A percentile compares a stretch with the other conserved stretches of the same genome.
Conservation (phyloP, 768 basidiomycete genomes). For the Cyclocybe aegerita region DNA sequence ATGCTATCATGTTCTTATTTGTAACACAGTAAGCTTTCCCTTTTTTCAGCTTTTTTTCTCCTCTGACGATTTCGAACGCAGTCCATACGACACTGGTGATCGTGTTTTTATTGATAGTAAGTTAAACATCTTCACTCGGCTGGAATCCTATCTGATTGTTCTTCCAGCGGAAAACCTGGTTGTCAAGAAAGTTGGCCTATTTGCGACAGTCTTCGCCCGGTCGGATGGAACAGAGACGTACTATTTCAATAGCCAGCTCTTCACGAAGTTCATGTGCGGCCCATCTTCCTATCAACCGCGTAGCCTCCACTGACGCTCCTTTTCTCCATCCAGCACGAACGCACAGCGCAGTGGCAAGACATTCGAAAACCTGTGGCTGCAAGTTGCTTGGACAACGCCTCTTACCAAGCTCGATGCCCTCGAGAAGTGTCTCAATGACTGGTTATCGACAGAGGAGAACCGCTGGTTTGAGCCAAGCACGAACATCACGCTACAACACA, state of each 20-base stretch:
- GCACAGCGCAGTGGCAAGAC: slow-evolving; percentile 78
- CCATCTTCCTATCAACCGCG: not conserved
- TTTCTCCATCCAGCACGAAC: slow-evolving; percentile 48
- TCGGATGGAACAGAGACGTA: slow-evolving; percentile 77
- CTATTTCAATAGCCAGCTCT: slow-evolving; percentile 79
- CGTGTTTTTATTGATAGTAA: slow-evolving; percentile 71
- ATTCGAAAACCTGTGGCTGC: slow-evolving; percentile 64
- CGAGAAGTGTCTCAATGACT: slow-evolving; percentile 65
- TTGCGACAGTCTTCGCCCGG: slow-evolving; percentile 76
- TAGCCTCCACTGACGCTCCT: slow-evolving; percentile 2
- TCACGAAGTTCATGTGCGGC: slow-evolving; percentile 70
- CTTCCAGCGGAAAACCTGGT: slow-evolving; percentile 60
- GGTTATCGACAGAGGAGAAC: slow-evolving; percentile 79
- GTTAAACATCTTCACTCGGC: slow-evolving; percentile 9
- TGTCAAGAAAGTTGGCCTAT: slow-evolving; percentile 80
- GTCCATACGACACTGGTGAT: slow-evolving; percentile 82
- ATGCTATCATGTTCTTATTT: slow-evolving; percentile 80
- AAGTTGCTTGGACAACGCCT: slow-evolving; percentile 76
- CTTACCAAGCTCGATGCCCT: slow-evolving; percentile 69
- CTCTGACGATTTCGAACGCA: slow-evolving; percentile 24
- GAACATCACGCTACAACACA: slow-evolving; percentile 58
- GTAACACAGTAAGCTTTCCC: slow-evolving; percentile 69
- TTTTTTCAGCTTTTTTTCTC: not conserved
- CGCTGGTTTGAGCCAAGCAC: slow-evolving; percentile 76
- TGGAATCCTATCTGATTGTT: not conserved